Conservation (phyloP, 2,329 filamentous ascomycete species). For the Fusarium beomiforme region DNA sequence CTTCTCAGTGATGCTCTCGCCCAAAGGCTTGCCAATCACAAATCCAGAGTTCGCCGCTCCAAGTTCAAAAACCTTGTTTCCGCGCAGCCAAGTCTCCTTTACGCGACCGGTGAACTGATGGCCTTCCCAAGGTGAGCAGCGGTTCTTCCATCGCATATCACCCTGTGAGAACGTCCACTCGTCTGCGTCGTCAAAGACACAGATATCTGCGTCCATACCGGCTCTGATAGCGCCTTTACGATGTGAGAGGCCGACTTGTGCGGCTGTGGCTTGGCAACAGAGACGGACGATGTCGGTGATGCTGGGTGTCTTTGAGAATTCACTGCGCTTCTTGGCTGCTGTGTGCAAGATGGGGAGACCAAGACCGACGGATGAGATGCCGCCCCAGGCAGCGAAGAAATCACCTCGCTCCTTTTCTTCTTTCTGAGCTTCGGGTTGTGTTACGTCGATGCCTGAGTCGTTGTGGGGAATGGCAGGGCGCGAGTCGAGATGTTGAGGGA, state of each 20-base stretch:
- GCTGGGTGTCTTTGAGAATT: slow-evolving; percentile 56
- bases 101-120: slow-evolving; percentile 82
- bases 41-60: slow-evolving; percentile 64
- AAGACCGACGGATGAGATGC: slow-evolving; percentile 92
- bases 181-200: slow-evolving; percentile 88
- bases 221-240: slow-evolving; percentile 79
- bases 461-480: slow-evolving; percentile 55
- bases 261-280: slow-evolving; percentile 86
- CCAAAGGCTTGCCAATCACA: slow-evolving; percentile 58
- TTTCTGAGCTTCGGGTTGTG: slow-evolving; percentile 44
- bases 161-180: slow-evolving; percentile 77
- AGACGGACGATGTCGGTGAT: slow-evolving; percentile 84
- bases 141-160: slow-evolving; percentile 95
- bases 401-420: slow-evolving; percentile 69
- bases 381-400: slow-evolving; percentile 97
- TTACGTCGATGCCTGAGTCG: slow-evolving; percentile 65
- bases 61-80: slow-evolving; percentile 76
- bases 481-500: slow-evolving; percentile 71
- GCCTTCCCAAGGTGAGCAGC: slow-evolving; percentile 90
- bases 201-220: slow-evolving; percentile 90
- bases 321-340: slow-evolving; percentile 70
- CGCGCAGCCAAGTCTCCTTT: slow-evolving; percentile 85
- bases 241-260: slow-evolving; percentile 85
- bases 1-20: slow-evolving; percentile 69
- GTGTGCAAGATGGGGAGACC: slow-evolving; percentile 93